phyloP scores from a whole-genome alignment of 2,329 filamentous ascomycete genomes.

The Trichoderma gracile region DNA sequence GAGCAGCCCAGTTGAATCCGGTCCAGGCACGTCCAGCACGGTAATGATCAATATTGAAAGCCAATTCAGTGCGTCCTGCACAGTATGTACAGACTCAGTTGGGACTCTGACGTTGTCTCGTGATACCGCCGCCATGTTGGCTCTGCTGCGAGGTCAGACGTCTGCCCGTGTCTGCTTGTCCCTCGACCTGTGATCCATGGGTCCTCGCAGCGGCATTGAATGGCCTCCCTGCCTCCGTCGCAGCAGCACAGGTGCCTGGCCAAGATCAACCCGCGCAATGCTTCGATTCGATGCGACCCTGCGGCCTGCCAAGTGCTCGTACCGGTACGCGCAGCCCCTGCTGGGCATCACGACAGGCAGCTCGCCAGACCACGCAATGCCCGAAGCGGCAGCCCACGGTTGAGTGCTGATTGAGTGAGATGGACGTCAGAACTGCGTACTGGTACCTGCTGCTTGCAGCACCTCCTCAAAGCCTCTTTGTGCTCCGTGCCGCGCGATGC shows the following conservation, averaged over 20 bases:
- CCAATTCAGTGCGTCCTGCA: neutral
- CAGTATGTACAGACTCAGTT: no score
- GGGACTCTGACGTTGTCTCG: no score
- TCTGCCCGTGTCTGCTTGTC: neutral
- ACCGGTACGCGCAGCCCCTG: no score
- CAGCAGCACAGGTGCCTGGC: neutral
- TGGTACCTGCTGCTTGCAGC: neutral
- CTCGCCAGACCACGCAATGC: neutral
- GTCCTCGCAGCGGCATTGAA: neutral
- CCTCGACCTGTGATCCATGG: neutral
- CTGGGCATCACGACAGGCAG: no score
- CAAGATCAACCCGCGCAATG: neutral
- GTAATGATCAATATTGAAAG: no score
- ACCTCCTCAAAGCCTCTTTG: no score
- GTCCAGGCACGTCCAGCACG: constrained; percentile 1
- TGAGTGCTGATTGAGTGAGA: no score
- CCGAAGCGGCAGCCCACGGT: constrained; percentile 11
- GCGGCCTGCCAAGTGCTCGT: no score
- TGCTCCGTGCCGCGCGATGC: neutral
- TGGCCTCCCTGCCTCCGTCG: neutral
- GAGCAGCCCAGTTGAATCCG: neutral
- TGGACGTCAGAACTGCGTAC: neutral
- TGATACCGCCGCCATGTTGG: constrained; percentile 12
- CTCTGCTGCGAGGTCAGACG: neutral
- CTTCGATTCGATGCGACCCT: no score